These are phyloP conservation scores for Syzygium aqueum DNA, from an alignment of 345 rosid species.

Conservation along the genomic window DNA sequence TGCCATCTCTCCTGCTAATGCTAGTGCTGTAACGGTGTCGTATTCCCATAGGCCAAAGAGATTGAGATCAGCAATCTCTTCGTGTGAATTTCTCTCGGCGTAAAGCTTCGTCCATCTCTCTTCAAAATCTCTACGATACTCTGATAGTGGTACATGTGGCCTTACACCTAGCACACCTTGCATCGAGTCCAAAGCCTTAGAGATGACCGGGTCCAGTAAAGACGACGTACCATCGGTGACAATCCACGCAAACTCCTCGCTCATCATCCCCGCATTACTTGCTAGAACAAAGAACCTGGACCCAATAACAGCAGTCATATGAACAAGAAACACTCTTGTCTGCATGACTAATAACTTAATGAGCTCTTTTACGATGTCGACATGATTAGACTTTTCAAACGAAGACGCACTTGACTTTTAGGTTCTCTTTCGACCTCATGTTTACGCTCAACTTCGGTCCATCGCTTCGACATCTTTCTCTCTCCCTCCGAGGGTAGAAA, in stretches of 20 bases:
- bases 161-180: slow-evolving; percentile 8
- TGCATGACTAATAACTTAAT: slow-evolving; percentile 16
- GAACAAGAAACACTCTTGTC: slow-evolving; percentile 30
- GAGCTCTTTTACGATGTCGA: slow-evolving; percentile 11
- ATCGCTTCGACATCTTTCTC: too few relatives aligned
- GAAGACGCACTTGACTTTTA: too few relatives aligned
- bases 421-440: neutral
- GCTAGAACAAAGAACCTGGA: slow-evolving; percentile 17
- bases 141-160: neutral
- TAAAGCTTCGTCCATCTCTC: neutral
- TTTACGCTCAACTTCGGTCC: too few relatives aligned
- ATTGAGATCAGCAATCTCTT: neutral
- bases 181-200: neutral
- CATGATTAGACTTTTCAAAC: too few relatives aligned
- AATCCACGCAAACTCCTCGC: slow-evolving; percentile 25
- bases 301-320: slow-evolving; percentile 17
- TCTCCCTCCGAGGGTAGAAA: too few relatives aligned
- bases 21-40: slow-evolving; percentile 1
- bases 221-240: slow-evolving; percentile 12
- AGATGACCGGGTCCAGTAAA: neutral
- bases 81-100: neutral
- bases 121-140: neutral
- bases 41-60: slow-evolving; percentile 7
- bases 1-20: neutral
- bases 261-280: slow-evolving; percentile 17